Base-by-base conservation (phyloP, 495 filamentous ascomycete species). In the Aspergillus carlsbadensis region DNA sequence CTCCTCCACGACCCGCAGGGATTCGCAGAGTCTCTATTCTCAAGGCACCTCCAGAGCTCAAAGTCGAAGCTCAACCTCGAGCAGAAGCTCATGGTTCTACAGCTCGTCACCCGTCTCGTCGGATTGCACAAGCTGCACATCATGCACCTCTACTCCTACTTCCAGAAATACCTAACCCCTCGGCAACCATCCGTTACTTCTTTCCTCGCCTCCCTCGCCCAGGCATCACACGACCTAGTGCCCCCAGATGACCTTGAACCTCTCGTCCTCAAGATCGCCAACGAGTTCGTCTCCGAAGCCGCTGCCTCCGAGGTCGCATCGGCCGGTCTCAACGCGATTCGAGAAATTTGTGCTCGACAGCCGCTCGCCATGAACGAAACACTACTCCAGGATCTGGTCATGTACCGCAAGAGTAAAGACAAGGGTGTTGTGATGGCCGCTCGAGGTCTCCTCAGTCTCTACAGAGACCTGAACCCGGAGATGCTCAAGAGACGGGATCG, bases 341-440 rank as follows among this genome's bases (percentile, higher is more conserved):
- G 93, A 49, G 94, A 99, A 67, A 87, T 99, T 11, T 97, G 94
- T 67, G 86, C 84, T 2, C 80, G 94, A 50, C 93, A 98, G 64
- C 94, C 95, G 18, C 75, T 98, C 18, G 94, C 92, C 15, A 98
- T 99, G 88, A 91, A 89, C 59, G 89, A 96, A 57, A 96, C 93
- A 0, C 78, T 98, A 11, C 77, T 99, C n/a, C 94, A 98, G 69
- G 94, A 98, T 76, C 73, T 99, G 33, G 91, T 97, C 13, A 85
- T 92, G 83, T 99, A 99, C 72, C 83, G 91, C 54, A 96, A 93
- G 74, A 94, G 89, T 67, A 98, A 98, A 65, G 95, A 99, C 66
- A 98, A 98, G 73, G 92, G 92, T 56, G 90, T 95, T 11, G 88
- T 95, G 80, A 98, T 99, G 93, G 95, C 93, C 14, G 91, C 92